A percentile compares a stretch with the other conserved stretches of the same genome.
Conservation (phyloP, 1,284 basidiomycete species). For the Fomitiporia mediterranea region DNA sequence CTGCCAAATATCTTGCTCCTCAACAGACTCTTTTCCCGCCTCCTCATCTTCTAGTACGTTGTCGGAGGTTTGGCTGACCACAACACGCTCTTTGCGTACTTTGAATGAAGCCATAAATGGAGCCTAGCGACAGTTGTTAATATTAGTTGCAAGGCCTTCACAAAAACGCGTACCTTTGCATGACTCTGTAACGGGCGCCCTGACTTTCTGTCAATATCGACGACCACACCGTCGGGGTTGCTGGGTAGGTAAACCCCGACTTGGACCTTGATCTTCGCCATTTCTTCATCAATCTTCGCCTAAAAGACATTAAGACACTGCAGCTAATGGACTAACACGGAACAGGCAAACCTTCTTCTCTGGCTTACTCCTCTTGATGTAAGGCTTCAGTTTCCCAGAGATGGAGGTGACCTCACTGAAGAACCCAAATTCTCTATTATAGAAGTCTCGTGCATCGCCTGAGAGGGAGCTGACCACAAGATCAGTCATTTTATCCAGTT, state of each 20-base stretch:
- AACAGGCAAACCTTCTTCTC: constrained; percentile 82
- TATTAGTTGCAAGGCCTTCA: background rate
- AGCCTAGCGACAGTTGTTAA: constrained; percentile 51
- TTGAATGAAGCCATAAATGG: constrained; percentile 99
- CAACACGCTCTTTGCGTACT: constrained; percentile 78
- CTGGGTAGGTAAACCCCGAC: constrained; percentile 95
- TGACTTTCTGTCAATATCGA: constrained; percentile 96
- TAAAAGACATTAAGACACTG: constrained; percentile 29
- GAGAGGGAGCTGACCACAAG: constrained; percentile 83
- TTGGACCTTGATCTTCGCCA: constrained; percentile 93
- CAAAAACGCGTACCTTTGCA: constrained; percentile 76
- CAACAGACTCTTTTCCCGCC: constrained; percentile 49
- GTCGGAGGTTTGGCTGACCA: constrained; percentile 62
- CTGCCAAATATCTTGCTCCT: constrained; percentile 91
- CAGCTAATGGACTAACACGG: background rate
- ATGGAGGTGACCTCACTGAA: constrained; percentile 97
- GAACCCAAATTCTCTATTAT: constrained; percentile 94
- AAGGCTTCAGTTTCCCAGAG: constrained; percentile 96
- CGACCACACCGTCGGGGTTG: constrained; percentile 94
- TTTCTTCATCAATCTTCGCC: constrained; percentile 99
- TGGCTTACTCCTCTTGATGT: constrained; percentile 90
- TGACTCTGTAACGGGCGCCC: constrained; percentile 96
- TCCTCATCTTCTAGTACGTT: constrained; percentile 63
- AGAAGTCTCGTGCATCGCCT: constrained; percentile 89
- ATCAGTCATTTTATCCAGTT: constrained; percentile 83